Base-by-base conservation (phyloP, 176 grass and related monocot genomes). In the Poa pratensis region DNA sequence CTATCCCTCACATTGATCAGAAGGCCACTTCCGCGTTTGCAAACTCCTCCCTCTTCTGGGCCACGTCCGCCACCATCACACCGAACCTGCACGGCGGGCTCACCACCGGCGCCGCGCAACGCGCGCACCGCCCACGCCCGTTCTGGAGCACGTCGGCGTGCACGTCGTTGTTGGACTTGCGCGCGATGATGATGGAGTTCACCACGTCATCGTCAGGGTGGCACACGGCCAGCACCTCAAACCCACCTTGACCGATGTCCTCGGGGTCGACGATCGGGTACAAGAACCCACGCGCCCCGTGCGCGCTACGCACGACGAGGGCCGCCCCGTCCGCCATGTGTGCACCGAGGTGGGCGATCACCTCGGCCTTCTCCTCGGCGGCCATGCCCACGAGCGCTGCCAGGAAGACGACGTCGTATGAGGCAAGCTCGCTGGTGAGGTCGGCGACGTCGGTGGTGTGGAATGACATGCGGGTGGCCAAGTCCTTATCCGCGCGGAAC, bases 301-400 rank as follows among this genome's bases (percentile, higher is more conserved):
- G 61, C 0, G 61, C 61, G 61, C 61, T 64, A 13, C 61, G 61
- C 61, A 64, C 61, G 5, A 64, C 61, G 24, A 73, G 69, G 69
- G 69, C 69, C 3, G 69, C 69, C 13, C 69, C 42, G 69, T 73
- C 69, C 13, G 69, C 69, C 69, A 48, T 73, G 22, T 48, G 69
- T 13, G n/a, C 42, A 42, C 69, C 69, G 3, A 73, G 69, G 42
- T 73, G 69, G 0, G 69, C 22, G 22, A 73, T 26, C 69, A 73
- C 69, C 42, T 73, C 49, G 42, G 69, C 69, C 69, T 73, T 73
- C 42, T 73, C 69, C 69, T 73, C 69, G 13, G 69, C 69, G 0
- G 69, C 69, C 69, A 73, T 73, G 22, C 69, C 69, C 22, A 73
- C 69, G 42, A 73, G 69, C 69, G 69, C 69, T 22, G 69, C 69